Evolutionary conservation across 1,139 yeast species (phyloP), one percentile per base, ranked within the genome.

Genomic region (Suhomyces choctaworum): DNA sequence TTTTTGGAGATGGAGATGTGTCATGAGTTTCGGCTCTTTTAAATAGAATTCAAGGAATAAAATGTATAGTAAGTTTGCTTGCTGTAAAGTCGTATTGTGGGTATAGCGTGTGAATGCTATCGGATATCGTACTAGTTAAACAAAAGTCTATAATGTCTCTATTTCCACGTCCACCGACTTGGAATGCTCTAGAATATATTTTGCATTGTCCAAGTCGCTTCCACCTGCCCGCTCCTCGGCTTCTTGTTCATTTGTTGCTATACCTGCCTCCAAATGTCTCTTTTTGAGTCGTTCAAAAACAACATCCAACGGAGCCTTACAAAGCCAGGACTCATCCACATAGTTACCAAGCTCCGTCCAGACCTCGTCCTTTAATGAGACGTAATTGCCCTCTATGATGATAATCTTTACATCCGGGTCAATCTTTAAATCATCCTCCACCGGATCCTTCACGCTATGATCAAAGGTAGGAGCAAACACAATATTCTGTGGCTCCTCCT

Each of bases 141-240:
- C 6, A 17, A 7, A 17, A 7, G 8, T 8, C 8, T 8, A 17
- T 17, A 8, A 6, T 17, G 20, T 17, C 13, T 16, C 20, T 4
- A 34, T 25, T n/a, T 17, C 25, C 16, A 34, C 13, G 11, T 34
- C 37, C 3, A 22, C 29, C 1, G n/a, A 5, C 31, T 39, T 43
- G 22, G 81, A 71, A 40, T 79, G 56, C 3, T 47, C 52, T 32
- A 70, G 50, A 6, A 88, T 75, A 38, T 76, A 70, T 27, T 59
- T 51, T 0, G 90, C 95, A 55, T 90, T 90, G 5, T 73, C 62
- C 30, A 76, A 56, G 56, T 89, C 97, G 54, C 85, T 89, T 6
- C 66, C 61, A 39, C 78, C 80, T 9, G 82, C 90, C 28, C 90
- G 66, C 9, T 60, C 66, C 11, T 62, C 59, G 0, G 95, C 97